Evolutionary conservation across 1,284 basidiomycete genomes (phyloP).

Genomic region (Stereum hirsutum): DNA sequence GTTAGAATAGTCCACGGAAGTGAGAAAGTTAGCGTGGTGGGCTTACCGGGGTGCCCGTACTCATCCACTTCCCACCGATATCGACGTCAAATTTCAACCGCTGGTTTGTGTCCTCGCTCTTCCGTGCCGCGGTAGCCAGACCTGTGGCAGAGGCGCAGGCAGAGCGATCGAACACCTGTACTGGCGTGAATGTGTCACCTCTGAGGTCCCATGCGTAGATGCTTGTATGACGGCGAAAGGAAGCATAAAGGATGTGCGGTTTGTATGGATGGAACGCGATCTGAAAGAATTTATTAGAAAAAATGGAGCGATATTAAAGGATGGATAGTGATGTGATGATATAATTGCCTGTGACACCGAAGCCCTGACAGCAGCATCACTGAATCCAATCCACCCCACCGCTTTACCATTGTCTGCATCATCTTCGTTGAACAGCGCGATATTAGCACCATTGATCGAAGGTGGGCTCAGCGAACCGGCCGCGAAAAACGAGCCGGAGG

Average conservation of each 20-base stretch:
- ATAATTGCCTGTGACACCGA: conserved; percentile 63
- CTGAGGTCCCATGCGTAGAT: conserved; percentile 79
- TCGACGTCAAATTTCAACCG: conserved; percentile 74
- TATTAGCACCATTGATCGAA: conserved; percentile 44
- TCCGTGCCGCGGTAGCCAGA: not conserved
- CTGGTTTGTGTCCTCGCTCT: conserved; percentile 54
- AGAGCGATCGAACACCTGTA: conserved; percentile 29
- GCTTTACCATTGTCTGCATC: conserved; percentile 41
- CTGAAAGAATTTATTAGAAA: conserved; percentile 29
- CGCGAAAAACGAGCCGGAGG: conserved; percentile 54
- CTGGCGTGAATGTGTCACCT: conserved; percentile 41
- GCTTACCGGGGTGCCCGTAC: conserved; percentile 63
- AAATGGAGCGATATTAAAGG: conserved; percentile 1
- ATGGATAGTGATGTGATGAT: not conserved
- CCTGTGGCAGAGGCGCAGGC: not conserved
- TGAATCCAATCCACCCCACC: conserved; percentile 55
- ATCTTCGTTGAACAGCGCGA: conserved; percentile 68
- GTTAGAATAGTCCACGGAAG: not conserved
- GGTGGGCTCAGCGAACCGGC: conserved; percentile 55
- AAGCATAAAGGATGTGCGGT: conserved; percentile 69
- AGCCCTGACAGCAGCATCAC: conserved; percentile 34
- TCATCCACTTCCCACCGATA: conserved; percentile 56
- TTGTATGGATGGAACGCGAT: conserved; percentile 70
- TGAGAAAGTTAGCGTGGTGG: conserved; percentile 2
- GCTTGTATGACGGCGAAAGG: conserved; percentile 57